Conservation (phyloP, 768 basidiomycete species). For the Trametes cingulata region DNA sequence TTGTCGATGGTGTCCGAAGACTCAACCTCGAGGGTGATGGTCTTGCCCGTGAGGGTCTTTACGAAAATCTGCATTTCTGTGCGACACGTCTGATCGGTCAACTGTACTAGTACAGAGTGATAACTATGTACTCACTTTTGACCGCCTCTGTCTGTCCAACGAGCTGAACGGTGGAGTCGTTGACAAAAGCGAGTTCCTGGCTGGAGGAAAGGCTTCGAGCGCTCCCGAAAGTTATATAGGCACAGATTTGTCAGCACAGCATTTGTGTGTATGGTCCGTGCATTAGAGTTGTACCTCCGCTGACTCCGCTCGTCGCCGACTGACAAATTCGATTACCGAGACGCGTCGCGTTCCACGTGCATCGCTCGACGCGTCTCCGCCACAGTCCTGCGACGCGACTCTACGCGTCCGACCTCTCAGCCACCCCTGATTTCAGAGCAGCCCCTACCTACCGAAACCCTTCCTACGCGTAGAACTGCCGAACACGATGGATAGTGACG, state of each 20-base stretch:
- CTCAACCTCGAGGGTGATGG: constrained; percentile 97
- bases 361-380: constrained; percentile 12
- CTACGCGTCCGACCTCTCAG: background rate
- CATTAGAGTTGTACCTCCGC: constrained; percentile 34
- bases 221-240: constrained; percentile 23
- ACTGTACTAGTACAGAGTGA: background rate
- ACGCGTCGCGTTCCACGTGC: constrained; percentile 27
- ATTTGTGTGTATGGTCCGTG: constrained; percentile 46
- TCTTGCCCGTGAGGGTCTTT: constrained; percentile 99
- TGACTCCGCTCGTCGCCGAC: constrained; percentile 16
- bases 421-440: background rate
- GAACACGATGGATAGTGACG: constrained; percentile 67
- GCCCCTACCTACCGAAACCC: too few relatives aligned
- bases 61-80: constrained; percentile 95
- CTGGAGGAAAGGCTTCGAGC: constrained; percentile 25
- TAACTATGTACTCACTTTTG: constrained; percentile 32
- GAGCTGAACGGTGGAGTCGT: constrained; percentile 90
- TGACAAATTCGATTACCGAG: constrained; percentile 21
- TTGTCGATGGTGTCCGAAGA: constrained; percentile 97
- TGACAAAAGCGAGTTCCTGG: constrained; percentile 72
- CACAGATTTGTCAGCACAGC: constrained; percentile 27
- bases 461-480: too few relatives aligned
- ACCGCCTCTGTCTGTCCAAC: constrained; percentile 89
- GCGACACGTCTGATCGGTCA: constrained; percentile 51
- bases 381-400: constrained; percentile 10